Evolutionary conservation across 768 basidiomycete genomes (phyloP).

Genomic region (Boletus rubropictus): DNA sequence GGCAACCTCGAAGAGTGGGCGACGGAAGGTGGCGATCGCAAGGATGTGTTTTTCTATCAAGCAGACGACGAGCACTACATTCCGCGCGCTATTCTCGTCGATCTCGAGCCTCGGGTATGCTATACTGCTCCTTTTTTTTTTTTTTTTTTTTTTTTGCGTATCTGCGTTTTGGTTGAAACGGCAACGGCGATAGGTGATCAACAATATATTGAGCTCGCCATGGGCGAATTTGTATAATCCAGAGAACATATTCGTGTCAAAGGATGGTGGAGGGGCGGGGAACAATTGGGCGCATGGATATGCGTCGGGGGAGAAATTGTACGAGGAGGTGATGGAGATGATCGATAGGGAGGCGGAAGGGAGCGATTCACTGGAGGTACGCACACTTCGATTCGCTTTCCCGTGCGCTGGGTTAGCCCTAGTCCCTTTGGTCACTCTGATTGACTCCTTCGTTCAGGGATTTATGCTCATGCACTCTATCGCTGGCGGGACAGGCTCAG

Average conservation of each 20-base stretch:
- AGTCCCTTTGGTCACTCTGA: background rate
- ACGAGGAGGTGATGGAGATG: slow-evolving; percentile 99
- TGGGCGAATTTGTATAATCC: slow-evolving; percentile 90
- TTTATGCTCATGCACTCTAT: slow-evolving; percentile 99
- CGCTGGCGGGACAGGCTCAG: slow-evolving; percentile 97
- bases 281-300: slow-evolving; percentile 99
- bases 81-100: slow-evolving; percentile 91
- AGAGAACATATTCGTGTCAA: slow-evolving; percentile 93
- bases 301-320: slow-evolving; percentile 80
- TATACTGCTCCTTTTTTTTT: no score
- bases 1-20: slow-evolving; percentile 98
- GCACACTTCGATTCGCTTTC: background rate
- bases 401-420: background rate
- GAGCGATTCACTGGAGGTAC: slow-evolving; percentile 92
- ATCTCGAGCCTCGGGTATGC: slow-evolving; percentile 90
- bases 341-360: slow-evolving; percentile 97
- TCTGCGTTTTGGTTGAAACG: background rate
- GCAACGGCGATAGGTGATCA: slow-evolving; percentile 71
- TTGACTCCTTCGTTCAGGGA: slow-evolving; percentile 49
- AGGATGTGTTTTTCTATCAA: slow-evolving; percentile 99
- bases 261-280: slow-evolving; percentile 98
- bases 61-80: slow-evolving; percentile 99
- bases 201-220: slow-evolving; percentile 84
- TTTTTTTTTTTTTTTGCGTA: no score
- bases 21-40: slow-evolving; percentile 90